A percentile compares a stretch with the other conserved stretches of the same genome.
Conservation (phyloP, 768 basidiomycete species). For the Hygrophorus russula region DNA sequence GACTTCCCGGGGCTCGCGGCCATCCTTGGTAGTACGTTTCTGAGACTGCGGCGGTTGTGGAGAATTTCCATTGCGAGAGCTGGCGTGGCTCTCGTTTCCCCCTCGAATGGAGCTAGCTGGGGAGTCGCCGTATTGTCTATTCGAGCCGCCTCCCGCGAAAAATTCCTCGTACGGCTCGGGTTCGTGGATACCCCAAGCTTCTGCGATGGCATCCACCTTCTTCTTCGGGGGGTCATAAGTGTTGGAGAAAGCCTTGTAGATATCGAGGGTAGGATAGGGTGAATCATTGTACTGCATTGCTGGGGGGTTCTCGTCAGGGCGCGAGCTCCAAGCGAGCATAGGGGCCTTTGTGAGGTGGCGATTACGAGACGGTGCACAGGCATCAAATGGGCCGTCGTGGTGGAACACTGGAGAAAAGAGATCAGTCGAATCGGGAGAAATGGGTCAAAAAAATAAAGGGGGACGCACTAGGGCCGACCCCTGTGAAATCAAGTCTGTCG, state of each 20-base stretch:
- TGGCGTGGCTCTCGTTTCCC: slow-evolving; percentile 34
- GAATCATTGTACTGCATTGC: slow-evolving; percentile 24
- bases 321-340: slow-evolving; percentile 63
- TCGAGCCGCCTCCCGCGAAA: slow-evolving; percentile 65
- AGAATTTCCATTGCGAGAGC: slow-evolving; percentile 13
- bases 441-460: slow-evolving; percentile 7
- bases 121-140: slow-evolving; percentile 37
- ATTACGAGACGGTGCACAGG: slow-evolving; percentile 85
- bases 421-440: slow-evolving; percentile 11
- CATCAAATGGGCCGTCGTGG: slow-evolving; percentile 88
- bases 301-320: slow-evolving; percentile 23
- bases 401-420: slow-evolving; percentile 57
- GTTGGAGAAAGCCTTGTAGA: slow-evolving; percentile 31
- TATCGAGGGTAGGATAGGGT: slow-evolving; percentile 44
- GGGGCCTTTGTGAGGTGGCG: slow-evolving; percentile 69
- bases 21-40: slow-evolving; percentile 22
- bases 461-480: slow-evolving; percentile 71
- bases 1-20: slow-evolving; percentile 37
- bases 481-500: slow-evolving; percentile 78
- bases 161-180: slow-evolving; percentile 90
- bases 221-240: slow-evolving; percentile 64
- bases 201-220: slow-evolving; percentile 80
- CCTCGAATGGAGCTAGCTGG: slow-evolving; percentile 61
- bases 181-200: slow-evolving; percentile 90
- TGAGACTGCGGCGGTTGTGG: too few relatives aligned